Conservation (phyloP, 352 stramenopile species). For the Nothophytophthora sp. region DNA sequence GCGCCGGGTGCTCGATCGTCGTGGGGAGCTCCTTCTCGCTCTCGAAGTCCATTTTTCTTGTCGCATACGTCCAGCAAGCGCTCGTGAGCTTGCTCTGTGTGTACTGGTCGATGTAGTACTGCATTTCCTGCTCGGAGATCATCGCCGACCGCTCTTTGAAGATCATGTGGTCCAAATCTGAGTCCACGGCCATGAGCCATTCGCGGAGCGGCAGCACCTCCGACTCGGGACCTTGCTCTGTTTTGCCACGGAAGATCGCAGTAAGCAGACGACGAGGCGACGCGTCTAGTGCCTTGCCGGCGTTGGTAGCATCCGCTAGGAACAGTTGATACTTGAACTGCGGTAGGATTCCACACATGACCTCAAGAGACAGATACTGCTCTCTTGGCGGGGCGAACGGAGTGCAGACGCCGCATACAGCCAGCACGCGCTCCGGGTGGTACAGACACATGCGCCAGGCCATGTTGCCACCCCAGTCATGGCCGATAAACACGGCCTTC, state of each 20-base stretch:
- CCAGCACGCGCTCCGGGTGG: slow-evolving; percentile 53
- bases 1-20: slow-evolving; percentile 36
- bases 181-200: slow-evolving; percentile 21
- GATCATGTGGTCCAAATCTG: slow-evolving; percentile 26
- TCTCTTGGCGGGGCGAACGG: slow-evolving; percentile 43
- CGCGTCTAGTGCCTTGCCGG: slow-evolving; percentile 29
- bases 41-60: slow-evolving; percentile 45
- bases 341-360: slow-evolving; percentile 22
- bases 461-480: slow-evolving; percentile 60
- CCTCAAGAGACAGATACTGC: slow-evolving; percentile 38
- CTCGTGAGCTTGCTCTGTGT: slow-evolving; percentile 36
- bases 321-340: slow-evolving; percentile 45
- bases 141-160: slow-evolving; percentile 36
- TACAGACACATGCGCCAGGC: slow-evolving; percentile 59
- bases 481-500: slow-evolving; percentile 48
- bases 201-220: slow-evolving; percentile 24
- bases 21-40: slow-evolving; percentile 30
- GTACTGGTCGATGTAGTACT: slow-evolving; percentile 48
- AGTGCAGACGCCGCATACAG: slow-evolving; percentile 55
- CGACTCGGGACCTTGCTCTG: slow-evolving; percentile 17
- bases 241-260: slow-evolving; percentile 33
- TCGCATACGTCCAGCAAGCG: slow-evolving; percentile 39
- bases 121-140: slow-evolving; percentile 39
- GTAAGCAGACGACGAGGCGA: slow-evolving; percentile 31
- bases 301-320: slow-evolving; percentile 30